These are phyloP conservation scores for Candida pseudocylindracea DNA, from an alignment of 1,139 yeast genomes.

Conservation along the genomic window DNA sequence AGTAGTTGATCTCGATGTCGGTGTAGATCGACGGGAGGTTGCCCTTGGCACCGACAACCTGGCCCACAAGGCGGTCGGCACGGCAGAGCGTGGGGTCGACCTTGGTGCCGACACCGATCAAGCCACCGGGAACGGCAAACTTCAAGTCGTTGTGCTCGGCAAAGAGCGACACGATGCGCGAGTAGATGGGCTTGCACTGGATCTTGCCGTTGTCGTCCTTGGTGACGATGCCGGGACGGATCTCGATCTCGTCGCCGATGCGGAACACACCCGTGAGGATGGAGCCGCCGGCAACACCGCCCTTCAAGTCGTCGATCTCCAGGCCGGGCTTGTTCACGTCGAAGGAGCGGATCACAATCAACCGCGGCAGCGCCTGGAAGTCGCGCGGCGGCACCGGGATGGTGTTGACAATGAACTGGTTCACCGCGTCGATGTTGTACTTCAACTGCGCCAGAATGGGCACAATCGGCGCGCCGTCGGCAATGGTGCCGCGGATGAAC, in stretches of 20 bases:
- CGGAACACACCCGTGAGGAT: constrained; percentile 92
- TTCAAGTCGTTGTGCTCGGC: constrained; percentile 97
- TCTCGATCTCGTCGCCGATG: constrained; percentile 95
- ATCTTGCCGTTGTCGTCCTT: constrained; percentile 85
- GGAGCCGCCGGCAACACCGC: constrained; percentile 99
- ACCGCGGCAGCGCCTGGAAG: constrained; percentile 78
- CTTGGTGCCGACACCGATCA: constrained; percentile 98
- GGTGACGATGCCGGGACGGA: constrained; percentile 96
- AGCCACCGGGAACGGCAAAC: constrained; percentile 99
- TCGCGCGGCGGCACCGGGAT: constrained; percentile 96
- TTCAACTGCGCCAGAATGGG: constrained; percentile 98
- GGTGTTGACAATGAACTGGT: constrained; percentile 84
- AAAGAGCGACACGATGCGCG: constrained; percentile 79
- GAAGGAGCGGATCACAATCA: constrained; percentile 94
- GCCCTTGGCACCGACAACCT: constrained; percentile 95
- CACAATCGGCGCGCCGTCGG: constrained; percentile 97
- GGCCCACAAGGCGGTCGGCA: constrained; percentile 98
- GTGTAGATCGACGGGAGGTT: constrained; percentile 89
- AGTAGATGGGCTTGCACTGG: constrained; percentile 89
- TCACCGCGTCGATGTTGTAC: constrained; percentile 96
- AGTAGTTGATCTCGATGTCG: constrained; percentile 93
- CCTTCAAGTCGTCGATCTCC: constrained; percentile 89
- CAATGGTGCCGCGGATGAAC: constrained; percentile 93
- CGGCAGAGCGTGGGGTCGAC: constrained; percentile 98
- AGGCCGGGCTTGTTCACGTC: constrained; percentile 99